Evolutionary conservation across 805 yeast genomes (phyloP), one percentile per base, ranked within the genome.

Genomic region (Candida vartiovaarae): DNA sequence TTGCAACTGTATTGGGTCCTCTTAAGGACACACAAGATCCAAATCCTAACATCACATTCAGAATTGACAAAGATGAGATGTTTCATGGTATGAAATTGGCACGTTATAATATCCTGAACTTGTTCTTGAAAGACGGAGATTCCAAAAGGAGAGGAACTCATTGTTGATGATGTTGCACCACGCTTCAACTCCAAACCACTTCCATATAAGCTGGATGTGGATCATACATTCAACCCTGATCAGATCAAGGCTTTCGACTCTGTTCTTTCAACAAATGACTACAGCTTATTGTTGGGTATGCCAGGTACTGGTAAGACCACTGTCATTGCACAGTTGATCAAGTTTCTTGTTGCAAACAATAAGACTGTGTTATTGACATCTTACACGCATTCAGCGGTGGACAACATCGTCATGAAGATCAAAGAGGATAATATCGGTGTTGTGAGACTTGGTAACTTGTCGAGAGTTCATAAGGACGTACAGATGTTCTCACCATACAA

Each of bases 251-350:
- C 97, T 0, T 70, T 93, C 33, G 73, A 78, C 11, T 75, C 71
- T 46, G 86, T 81, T 0, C 58, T 88, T 39, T 61, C 71, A 11
- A 74, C 93, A 0, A 60, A 79, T 42, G 95, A 90, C 58, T 93
- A 86, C 57, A 71, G 90, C 4, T 68, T 93, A 53, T 75, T 93
- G 20, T 65, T 91, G 47, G 99, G 99, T 0, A 93, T 93, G 99
- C 99, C 99, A 0, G 99, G 99, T 4, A 93, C 98, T 0, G 99
- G 96, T 8, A 88, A 88, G 57, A 88, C 96, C 2, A 88, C 98
- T 0, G 84, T 90, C 0, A 89, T 93, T 42, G 84, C 95, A 0
- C 80, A 82, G 38, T 55, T 93, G 15, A 82, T 90, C 36, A 71
- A 74, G 45, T 66, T 75, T 34, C 59, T 93, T 28, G 82, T 81